Base-by-base conservation (phyloP, 176 grass and related monocot genomes). In the Calamus simplicifolius region DNA sequence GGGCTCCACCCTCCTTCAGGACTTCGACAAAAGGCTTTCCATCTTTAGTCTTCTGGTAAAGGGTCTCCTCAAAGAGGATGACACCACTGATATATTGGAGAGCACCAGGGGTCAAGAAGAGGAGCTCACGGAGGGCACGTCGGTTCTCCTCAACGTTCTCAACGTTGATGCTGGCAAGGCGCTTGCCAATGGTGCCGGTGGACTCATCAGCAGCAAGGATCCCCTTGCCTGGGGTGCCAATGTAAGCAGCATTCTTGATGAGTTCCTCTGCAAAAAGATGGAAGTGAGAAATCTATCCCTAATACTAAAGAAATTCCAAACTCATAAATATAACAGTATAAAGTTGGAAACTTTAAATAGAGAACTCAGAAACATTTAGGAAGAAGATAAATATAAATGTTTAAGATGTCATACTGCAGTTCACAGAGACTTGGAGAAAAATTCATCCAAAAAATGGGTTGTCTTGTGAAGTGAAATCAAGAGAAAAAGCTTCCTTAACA, bases 1-100 rank as follows among this genome's bases (percentile, higher is more conserved):
- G 65, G 51, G 38, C 65, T 19, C 65, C 65, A 6, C 65, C 65
- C 13, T 68, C 65, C 52, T 48, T 56, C 18, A 68, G 65, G 17
- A 68, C 65, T 3, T 68, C 65, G 16, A 68, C 65, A 18, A 68
- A 68, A 14, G 65, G 65, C 28, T 68, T 68, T 13, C 65, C 65
- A 12, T 18, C 17, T 10, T 51, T 29, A 0, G 65, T 68, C 65
- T 68, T 68, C 52, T 68, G 65, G 65, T 68, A 68, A 52, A 68
- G 65, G 50, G 65, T 68, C 65, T 68, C 65, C 27, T 68, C 65
- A 17, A 68, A 68, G 29, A 68, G 52, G 65, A 68, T 68, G n/a
- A 56, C 65, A 16, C 65, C 65, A 15, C 65, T 68, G 52, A 68
- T n/a, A 51, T 25, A 56, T 29, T 56, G 65, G 28, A 68, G 65